These are phyloP conservation scores for Plasmodium vivax DNA, from an alignment of 169 alveolate genomes.

Conservation along the genomic window DNA sequence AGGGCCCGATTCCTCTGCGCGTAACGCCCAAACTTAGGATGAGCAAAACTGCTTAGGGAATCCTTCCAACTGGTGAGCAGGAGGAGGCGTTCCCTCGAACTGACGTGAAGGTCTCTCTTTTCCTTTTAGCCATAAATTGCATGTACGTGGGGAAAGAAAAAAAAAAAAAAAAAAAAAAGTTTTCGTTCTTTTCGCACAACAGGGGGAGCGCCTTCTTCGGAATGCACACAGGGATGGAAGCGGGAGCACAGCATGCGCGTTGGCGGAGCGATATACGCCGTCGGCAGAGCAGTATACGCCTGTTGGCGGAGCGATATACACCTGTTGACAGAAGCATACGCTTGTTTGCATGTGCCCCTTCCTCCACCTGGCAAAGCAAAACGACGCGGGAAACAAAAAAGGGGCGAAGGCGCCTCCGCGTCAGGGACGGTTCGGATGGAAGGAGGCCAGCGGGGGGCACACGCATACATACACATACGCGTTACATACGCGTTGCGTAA, in stretches of 20 bases:
- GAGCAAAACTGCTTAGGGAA: neutral
- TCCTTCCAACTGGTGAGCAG: neutral
- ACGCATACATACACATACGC: no score
- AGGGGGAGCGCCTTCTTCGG: neutral
- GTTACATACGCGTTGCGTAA: no score
- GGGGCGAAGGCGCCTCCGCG: neutral
- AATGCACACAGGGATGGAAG: constrained; percentile 14
- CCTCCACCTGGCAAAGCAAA: no score
- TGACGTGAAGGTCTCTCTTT: neutral
- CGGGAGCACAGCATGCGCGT: no score
- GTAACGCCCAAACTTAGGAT: neutral
- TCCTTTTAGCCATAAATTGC: neutral
- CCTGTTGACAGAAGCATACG: neutral
- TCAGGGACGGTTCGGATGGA: neutral
- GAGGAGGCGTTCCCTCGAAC: neutral
- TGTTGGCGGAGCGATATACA: no score
- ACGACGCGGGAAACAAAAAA: neutral
- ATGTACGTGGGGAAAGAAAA: neutral
- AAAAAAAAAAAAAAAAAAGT: neutral
- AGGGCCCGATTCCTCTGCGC: neutral
- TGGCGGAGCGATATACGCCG: no score
- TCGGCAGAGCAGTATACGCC: no score
- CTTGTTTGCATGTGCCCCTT: neutral
- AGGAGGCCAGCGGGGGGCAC: neutral
- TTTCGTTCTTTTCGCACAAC: neutral